Evolutionary conservation across 106 monocot genomes (phyloP), one percentile per base, ranked within the genome.

Genomic region (Chionographis japonica): DNA sequence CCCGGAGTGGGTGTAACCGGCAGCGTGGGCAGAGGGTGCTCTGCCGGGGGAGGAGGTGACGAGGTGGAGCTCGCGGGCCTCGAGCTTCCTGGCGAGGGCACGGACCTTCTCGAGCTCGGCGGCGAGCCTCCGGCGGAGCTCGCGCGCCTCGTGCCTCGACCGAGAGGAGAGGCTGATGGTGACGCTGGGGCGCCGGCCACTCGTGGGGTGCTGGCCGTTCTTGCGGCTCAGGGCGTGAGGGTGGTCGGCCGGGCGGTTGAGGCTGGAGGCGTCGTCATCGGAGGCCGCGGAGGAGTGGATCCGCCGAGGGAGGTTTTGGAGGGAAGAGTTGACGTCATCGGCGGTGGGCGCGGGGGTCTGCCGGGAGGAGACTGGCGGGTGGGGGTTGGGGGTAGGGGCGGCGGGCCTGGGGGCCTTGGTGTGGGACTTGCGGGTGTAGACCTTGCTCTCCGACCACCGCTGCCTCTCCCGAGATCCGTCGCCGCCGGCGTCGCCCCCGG

Each of bases 61-160:
- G 18, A 72, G 56, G 66, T 68, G 68, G 13, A 61, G 37, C 38
- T 86, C 82, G 6, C 61, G 54, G 4, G 83, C 65, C 52, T 86
- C 84, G 18, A 91, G 37, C 69, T 67, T 76, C 15, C 69, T 58
- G 4, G 27, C 10, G 19, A 79, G 58, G 2, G 73, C 58, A 6
- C 86, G 81, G 6, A 91, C 92, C 76, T 73, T 78, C 17, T 87
- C 92, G 18, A 98, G 85, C 78, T 98, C 89, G 5, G 85, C 80
- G 0, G 60, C 38, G 20, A 98, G 85, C 66, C 68, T 78, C 9
- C 63, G 65, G 3, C 84, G 79, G 3, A 92, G 70, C 43, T 97
- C 85, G 4, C 80, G 82, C 14, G 79, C 43, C 66, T 87, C 92
- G 56, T 82, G 77, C 40, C 76, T 80, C 4, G 77, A 83, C 19